Evolutionary conservation across 2,329 filamentous ascomycete species (phyloP).

Genomic region (Camptophora hylomeconis): DNA sequence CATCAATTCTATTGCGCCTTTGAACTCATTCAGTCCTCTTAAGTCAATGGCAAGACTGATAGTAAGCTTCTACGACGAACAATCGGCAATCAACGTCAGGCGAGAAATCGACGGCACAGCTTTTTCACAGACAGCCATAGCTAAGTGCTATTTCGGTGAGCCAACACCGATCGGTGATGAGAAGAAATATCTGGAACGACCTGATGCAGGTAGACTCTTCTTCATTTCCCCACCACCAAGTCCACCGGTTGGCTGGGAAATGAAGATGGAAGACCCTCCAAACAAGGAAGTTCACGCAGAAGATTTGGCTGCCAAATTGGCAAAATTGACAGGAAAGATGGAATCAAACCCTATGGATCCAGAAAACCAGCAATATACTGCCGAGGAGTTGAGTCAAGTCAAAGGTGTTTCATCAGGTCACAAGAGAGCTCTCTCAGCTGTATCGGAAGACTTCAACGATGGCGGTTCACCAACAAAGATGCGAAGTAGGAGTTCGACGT

Average conservation of each 20-base stretch:
- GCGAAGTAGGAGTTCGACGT: slow-evolving; percentile 41
- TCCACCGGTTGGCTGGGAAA: slow-evolving; percentile 53
- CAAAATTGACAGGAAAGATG: slow-evolving; percentile 34
- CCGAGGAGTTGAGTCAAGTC: slow-evolving; percentile 10
- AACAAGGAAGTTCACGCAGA: slow-evolving; percentile 53
- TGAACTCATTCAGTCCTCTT: slow-evolving; percentile 39
- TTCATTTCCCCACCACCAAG: slow-evolving; percentile 53
- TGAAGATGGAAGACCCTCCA: slow-evolving; percentile 49
- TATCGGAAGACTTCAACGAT: slow-evolving; percentile 10
- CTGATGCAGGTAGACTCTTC: slow-evolving; percentile 49
- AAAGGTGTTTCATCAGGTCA: slow-evolving; percentile 7
- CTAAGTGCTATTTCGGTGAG: slow-evolving; percentile 40
- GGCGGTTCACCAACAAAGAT: slow-evolving; percentile 20
- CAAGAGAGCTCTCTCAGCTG: slow-evolving; percentile 4
- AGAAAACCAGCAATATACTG: slow-evolving; percentile 11
- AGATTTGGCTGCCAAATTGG: slow-evolving; percentile 45
- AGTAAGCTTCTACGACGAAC: slow-evolving; percentile 32
- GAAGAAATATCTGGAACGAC: slow-evolving; percentile 39
- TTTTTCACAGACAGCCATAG: slow-evolving; percentile 21
- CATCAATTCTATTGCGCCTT: slow-evolving; percentile 27
- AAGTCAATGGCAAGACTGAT: slow-evolving; percentile 38
- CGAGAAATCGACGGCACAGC: slow-evolving; percentile 28
- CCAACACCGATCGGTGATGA: slow-evolving; percentile 31
- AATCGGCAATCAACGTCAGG: slow-evolving; percentile 30
- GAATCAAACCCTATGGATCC: slow-evolving; percentile 5